Evolutionary conservation across 371 early-diverging fungal species (phyloP).

Genomic region (Capillidium heterosporum): DNA sequence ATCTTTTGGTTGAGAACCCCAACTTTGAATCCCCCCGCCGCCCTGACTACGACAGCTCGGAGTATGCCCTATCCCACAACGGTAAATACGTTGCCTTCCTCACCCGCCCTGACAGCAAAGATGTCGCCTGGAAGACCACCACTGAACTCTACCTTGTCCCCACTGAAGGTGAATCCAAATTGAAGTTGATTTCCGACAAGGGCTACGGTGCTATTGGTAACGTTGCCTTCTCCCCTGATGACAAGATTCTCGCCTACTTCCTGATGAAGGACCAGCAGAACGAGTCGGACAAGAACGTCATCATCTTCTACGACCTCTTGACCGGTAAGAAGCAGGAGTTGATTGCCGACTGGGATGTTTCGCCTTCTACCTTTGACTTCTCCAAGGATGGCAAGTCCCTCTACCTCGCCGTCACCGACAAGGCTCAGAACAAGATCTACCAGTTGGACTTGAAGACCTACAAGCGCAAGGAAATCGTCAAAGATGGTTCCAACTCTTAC

Average conservation of each 20-base stretch:
- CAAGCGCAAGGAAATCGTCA: conserved; percentile 5
- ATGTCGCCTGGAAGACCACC: conserved; percentile 66
- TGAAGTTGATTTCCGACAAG: conserved; percentile 27
- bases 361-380: conserved; percentile 33
- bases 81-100: conserved; percentile 39
- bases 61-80: conserved; percentile 38
- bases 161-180: conserved; percentile 19
- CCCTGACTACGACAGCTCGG: conserved; percentile 33
- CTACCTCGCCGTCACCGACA: conserved; percentile 34
- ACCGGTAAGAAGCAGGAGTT: conserved; percentile 18
- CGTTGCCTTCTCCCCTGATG: conserved; percentile 42
- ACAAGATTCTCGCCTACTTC: conserved; percentile 39
- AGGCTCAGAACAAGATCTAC: conserved; percentile 35
- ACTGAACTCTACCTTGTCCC: conserved; percentile 43
- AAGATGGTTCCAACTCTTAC: conserved; percentile 10
- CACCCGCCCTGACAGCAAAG: conserved; percentile 32
- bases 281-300: conserved; percentile 56
- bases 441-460: conserved; percentile 20
- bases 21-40: conserved; percentile 22
- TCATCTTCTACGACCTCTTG: conserved; percentile 17
- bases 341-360: conserved; percentile 40
- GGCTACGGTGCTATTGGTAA: conserved; percentile 36
- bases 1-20: conserved; percentile 22
- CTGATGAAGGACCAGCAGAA: conserved; percentile 51
- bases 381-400: conserved; percentile 23